Evolutionary conservation across 352 stramenopile genomes (phyloP), one percentile per base, ranked within the genome.

Genomic region (Phytophthora citricola): DNA sequence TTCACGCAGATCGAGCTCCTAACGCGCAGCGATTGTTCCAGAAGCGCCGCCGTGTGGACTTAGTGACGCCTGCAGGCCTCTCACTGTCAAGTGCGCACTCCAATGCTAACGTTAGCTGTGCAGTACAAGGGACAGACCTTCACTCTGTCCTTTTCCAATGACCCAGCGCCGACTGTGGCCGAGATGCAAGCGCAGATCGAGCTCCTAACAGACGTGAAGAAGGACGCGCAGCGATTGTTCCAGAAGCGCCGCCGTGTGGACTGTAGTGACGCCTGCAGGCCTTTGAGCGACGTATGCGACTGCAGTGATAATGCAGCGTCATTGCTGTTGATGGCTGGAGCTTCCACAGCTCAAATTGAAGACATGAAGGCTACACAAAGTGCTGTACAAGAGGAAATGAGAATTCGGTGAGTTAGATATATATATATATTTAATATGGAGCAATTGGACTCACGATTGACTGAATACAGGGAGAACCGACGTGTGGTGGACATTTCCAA

Each of bases 181-280:
- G 52, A 86, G 36, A 41, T 88, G 12, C 84, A 89, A 48, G 40
- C 58, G 3, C 22, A 78, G 20, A 59, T 92, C 10, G 64, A 71
- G 40, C 20, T 36, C 7, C 40, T 68, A 24, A 51, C 82, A 24
- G 24, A 31, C 24, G 67, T 90, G 0, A 41, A 71, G 3, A 39
- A 10, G 11, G 84, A 91, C 4, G 70, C 71, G 4, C 84, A 91
- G 66, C 75, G 84, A 36, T 66, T 88, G 29, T 89, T 92, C 63
- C 71, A 87, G 58, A 71, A 78, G 44, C 82, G 78, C 44, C 77
- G 73, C 10, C 76, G 80, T 31, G 43, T 92, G 12, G 70, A 89
- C 47, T 71, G 63, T 45, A 72, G 60, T 26, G 55, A 75, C 52
- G 8, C 31, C 22, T 46, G 17, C 4, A 57, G 29, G 26, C 38